These are phyloP conservation scores for Fusarium udum DNA, from an alignment of 2,329 filamentous ascomycete genomes.

Conservation along the genomic window DNA sequence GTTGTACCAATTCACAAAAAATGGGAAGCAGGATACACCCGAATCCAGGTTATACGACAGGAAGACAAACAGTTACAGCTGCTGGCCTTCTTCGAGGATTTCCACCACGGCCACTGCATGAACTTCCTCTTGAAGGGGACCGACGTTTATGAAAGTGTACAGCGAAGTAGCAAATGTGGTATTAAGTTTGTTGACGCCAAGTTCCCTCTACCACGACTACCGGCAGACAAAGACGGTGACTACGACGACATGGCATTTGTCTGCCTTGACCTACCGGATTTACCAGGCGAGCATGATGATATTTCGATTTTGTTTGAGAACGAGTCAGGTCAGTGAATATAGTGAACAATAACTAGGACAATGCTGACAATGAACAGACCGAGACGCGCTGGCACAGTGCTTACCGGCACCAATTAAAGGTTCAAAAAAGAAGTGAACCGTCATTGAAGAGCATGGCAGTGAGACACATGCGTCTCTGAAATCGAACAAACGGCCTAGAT, in stretches of 20 bases:
- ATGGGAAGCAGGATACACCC: slow-evolving; percentile 84
- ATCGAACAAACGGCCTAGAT: slow-evolving; percentile 10
- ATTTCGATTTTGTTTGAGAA: slow-evolving; percentile 86
- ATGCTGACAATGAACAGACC: slow-evolving; percentile 54
- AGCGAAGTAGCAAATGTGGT: slow-evolving; percentile 71
- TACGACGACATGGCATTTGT: slow-evolving; percentile 76
- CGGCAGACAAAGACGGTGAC: slow-evolving; percentile 60
- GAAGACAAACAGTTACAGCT: slow-evolving; percentile 79
- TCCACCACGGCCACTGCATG: slow-evolving; percentile 87
- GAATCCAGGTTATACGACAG: slow-evolving; percentile 78
- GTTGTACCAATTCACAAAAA: slow-evolving; percentile 95
- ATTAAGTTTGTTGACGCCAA: slow-evolving; percentile 89
- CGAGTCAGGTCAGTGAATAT: slow-evolving; percentile 70
- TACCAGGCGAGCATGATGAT: slow-evolving; percentile 92
- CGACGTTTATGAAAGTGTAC: slow-evolving; percentile 79
- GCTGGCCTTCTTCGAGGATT: slow-evolving; percentile 88
- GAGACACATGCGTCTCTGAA: slow-evolving; percentile 8
- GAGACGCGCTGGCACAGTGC: slow-evolving; percentile 61
- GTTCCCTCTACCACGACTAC: slow-evolving; percentile 79
- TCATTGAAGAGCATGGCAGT: slow-evolving; percentile 12
- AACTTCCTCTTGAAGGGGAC: slow-evolving; percentile 87
- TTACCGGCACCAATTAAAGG: slow-evolving; percentile 68
- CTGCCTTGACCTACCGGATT: slow-evolving; percentile 86
- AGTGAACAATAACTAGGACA: neutral
- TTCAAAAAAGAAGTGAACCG: slow-evolving; percentile 45